A percentile compares a stretch with the other conserved stretches of the same genome.
These are phyloP conservation scores for Penicillium coprophilum DNA, from an alignment of 495 filamentous ascomycete species.

Conservation along the genomic window DNA sequence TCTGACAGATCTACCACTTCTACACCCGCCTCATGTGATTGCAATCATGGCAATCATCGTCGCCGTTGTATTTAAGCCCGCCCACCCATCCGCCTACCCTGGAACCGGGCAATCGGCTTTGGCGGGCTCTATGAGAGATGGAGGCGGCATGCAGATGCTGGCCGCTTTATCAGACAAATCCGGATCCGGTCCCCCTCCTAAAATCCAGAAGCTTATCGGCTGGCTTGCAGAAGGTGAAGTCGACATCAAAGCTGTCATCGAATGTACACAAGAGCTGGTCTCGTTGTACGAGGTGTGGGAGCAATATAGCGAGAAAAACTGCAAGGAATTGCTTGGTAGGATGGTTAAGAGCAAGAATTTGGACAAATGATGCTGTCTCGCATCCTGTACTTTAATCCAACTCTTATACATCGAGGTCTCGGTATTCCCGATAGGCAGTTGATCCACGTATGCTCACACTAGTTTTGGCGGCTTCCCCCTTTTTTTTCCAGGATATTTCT, in stretches of 20 bases:
- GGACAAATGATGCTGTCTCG: slow-evolving; percentile 56
- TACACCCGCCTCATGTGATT: slow-evolving; percentile 86
- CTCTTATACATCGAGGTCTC: slow-evolving; percentile 4
- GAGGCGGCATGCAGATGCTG: slow-evolving; percentile 41
- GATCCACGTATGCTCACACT: background rate
- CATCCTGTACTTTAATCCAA: background rate
- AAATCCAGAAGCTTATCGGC: slow-evolving; percentile 71
- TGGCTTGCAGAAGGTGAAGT: slow-evolving; percentile 94
- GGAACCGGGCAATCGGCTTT: slow-evolving; percentile 40
- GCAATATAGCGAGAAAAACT: slow-evolving; percentile 79
- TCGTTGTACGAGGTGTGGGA: slow-evolving; percentile 94
- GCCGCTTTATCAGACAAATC: slow-evolving; percentile 39
- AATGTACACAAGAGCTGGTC: slow-evolving; percentile 92
- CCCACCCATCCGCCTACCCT: slow-evolving; percentile 44
- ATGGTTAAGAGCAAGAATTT: slow-evolving; percentile 83
- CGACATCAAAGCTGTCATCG: slow-evolving; percentile 87
- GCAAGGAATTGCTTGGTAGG: slow-evolving; percentile 72
- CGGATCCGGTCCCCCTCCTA: slow-evolving; percentile 40
- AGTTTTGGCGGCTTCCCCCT: background rate
- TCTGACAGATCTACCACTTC: slow-evolving; percentile 85
- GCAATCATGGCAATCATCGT: slow-evolving; percentile 88
- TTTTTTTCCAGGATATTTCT: background rate
- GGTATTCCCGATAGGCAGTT: background rate
- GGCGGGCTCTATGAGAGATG: slow-evolving; percentile 43
- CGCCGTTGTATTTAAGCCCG: slow-evolving; percentile 71